These are phyloP conservation scores for Xylaria sp. DNA, from an alignment of 2,329 filamentous ascomycete species.

Conservation along the genomic window DNA sequence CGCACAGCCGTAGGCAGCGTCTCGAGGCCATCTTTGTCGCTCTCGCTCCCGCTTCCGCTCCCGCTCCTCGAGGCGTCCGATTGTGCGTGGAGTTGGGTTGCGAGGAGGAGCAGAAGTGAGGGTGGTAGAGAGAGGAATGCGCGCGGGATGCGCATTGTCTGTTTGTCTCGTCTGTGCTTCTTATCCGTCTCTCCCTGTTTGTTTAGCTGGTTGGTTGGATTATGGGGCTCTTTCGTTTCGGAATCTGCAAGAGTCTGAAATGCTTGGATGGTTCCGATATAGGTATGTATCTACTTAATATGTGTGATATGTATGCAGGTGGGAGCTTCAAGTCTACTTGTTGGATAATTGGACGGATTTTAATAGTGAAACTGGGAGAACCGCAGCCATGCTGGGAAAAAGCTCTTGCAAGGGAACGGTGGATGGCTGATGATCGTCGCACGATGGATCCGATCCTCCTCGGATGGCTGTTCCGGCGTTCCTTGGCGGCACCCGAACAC, in stretches of 20 bases:
- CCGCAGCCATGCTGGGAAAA: not conserved
- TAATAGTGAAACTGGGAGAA: not conserved
- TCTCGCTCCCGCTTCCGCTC: too few species aligned
- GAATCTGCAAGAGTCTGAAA: not conserved
- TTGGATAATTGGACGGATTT: not conserved
- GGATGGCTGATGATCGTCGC: constrained; percentile 20
- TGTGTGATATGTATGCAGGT: not conserved
- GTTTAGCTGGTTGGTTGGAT: constrained; percentile 6
- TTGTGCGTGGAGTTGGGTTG: constrained; percentile 52
- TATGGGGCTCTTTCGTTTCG: not conserved
- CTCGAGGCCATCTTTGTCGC: constrained; percentile 39
- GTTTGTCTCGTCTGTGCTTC: not conserved
- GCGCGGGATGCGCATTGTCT: constrained; percentile 28
- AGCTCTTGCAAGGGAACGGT: not conserved
- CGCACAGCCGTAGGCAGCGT: constrained; percentile 69
- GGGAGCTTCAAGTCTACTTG: not conserved
- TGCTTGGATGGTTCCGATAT: not conserved
- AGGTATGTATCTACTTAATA: too few species aligned
- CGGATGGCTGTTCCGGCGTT: constrained; percentile 7
- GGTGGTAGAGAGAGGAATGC: constrained; percentile 37
- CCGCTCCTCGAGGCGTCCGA: constrained; percentile 1
- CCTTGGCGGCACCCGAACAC: constrained; percentile 22
- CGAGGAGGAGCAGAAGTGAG: constrained; percentile 56
- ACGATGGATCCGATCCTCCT: constrained; percentile 4
- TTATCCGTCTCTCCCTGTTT: not conserved